Percentiles rank a stretch among this genome's conserved stretches.
Conservation (phyloP, 139 green algal genomes). For the Chlamydomonas asymmetrica region DNA sequence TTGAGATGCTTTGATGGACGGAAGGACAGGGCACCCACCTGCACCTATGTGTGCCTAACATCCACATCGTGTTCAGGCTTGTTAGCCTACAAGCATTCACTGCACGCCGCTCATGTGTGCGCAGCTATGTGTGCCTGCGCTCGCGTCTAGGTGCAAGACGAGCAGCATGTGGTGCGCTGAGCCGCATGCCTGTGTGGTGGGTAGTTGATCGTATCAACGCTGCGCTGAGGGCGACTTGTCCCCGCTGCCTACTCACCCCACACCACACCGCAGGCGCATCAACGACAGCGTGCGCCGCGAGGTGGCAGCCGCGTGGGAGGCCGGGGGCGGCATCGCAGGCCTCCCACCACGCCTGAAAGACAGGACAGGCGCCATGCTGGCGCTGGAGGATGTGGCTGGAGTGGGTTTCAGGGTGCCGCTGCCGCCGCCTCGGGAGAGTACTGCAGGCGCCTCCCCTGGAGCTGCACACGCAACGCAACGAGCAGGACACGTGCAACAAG, state of each 20-base stretch:
- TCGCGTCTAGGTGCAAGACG: too few relatives aligned
- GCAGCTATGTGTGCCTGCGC: too few relatives aligned
- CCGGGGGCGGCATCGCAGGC: conserved; percentile 7
- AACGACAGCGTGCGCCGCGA: conserved; percentile 59
- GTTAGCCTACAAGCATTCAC: too few relatives aligned
- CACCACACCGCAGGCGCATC: conserved; percentile 41
- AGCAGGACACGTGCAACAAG: conserved; percentile 12
- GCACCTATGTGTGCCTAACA: background rate
- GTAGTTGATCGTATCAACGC: background rate
- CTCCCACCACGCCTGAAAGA: background rate
- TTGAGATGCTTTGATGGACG: background rate
- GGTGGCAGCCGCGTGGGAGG: conserved; percentile 38
- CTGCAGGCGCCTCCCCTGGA: too few relatives aligned
- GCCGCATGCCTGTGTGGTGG: conserved; percentile 2
- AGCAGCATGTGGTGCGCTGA: too few relatives aligned
- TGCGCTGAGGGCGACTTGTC: background rate
- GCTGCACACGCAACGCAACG: background rate
- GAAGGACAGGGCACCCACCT: background rate
- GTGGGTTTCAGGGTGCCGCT: conserved; percentile 25
- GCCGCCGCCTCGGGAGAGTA: conserved; percentile 24
- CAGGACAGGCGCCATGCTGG: background rate
- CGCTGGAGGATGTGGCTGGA: background rate
- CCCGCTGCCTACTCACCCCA: background rate
- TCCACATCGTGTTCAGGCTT: too few relatives aligned
- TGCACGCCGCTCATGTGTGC: too few relatives aligned